A percentile compares a stretch with the other conserved stretches of the same genome.
Conservation (phyloP, 2,329 filamentous ascomycete genomes). For the Pseudocercospora eumusae region DNA sequence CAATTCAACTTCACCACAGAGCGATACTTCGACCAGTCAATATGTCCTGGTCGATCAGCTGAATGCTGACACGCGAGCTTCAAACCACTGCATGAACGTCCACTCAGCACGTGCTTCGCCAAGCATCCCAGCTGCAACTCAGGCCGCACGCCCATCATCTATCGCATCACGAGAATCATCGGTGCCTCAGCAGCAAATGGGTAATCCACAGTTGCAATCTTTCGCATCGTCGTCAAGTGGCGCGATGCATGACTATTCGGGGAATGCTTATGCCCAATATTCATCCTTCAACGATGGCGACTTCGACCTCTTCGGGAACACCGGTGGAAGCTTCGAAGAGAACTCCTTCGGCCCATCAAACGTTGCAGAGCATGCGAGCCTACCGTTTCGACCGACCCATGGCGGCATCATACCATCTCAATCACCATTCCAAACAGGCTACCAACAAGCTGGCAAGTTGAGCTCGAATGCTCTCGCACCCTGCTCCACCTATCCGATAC, state of each 20-base stretch:
- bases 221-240: constrained; percentile 17
- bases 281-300: constrained; percentile 13
- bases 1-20: constrained; percentile 26
- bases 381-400: background rate
- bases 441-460: background rate
- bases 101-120: constrained; percentile 14
- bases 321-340: constrained; percentile 5
- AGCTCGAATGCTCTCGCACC: background rate
- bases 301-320: constrained; percentile 18
- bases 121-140: constrained; percentile 13
- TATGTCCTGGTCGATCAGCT: constrained; percentile 27
- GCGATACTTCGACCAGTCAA: constrained; percentile 24
- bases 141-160: constrained; percentile 13
- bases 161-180: constrained; percentile 11
- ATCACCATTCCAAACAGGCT: background rate
- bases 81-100: constrained; percentile 16
- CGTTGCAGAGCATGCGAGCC: background rate
- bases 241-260: constrained; percentile 20
- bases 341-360: background rate
- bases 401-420: constrained; percentile 3
- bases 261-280: background rate
- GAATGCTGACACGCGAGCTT: constrained; percentile 13
- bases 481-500: background rate
- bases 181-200: constrained; percentile 2
- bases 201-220: background rate